phyloP scores from a whole-genome alignment of 176 grass and related monocot genomes.

The Thalia dealbata region DNA sequence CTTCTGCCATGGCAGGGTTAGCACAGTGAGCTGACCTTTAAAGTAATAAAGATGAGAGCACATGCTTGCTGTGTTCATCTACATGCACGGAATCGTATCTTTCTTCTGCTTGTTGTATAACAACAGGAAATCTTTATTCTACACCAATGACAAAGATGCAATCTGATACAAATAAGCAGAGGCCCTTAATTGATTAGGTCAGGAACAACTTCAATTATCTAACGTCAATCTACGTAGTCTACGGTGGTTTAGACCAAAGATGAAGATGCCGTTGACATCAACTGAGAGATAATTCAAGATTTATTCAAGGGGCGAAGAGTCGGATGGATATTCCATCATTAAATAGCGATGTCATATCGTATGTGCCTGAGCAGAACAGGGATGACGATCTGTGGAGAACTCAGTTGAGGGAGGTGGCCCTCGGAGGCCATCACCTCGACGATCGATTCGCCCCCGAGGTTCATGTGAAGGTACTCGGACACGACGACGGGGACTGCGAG shows the following conservation, averaged over 20 bases:
- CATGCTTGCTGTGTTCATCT: neutral
- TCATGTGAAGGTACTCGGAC: constrained; percentile 89
- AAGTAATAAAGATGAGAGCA: neutral
- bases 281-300: neutral
- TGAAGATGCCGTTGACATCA: neutral
- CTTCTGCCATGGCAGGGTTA: neutral
- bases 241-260: neutral
- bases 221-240: neutral
- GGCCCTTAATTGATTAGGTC: no score
- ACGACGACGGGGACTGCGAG: constrained; percentile 77
- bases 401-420: constrained; percentile 93
- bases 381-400: constrained; percentile 79
- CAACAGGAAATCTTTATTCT: neutral
- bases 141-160: no score
- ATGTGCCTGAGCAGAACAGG: constrained; percentile 87
- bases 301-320: neutral
- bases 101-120: neutral
- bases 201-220: no score
- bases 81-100: no score
- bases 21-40: neutral
- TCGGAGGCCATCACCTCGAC: constrained; percentile 93
- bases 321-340: constrained; percentile 8
- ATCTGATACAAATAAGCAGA: no score
- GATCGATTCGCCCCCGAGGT: constrained; percentile 62
- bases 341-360: constrained; percentile 56